Base-by-base conservation (phyloP, 305 asterid species). In the Fraxinus dipetala region DNA sequence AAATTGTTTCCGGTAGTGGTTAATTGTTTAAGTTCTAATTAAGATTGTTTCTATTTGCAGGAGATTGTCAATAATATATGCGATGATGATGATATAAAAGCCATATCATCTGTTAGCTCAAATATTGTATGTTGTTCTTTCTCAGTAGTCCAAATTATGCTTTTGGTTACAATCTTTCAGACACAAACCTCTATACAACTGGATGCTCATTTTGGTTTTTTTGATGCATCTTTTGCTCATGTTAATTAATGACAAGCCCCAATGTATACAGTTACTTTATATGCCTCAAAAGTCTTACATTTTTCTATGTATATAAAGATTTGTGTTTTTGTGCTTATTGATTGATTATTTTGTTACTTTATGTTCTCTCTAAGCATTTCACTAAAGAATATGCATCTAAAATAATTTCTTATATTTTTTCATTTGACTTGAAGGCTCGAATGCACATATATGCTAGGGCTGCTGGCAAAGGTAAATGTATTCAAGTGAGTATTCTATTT, bases 31-130 rank as follows among this genome's bases (percentile, higher is more conserved):
- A 69, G 72, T 65, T 38, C 75, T 76, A 84, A 84, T 43, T 59
- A 73, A 5, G 20, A 43, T 14, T 43, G 31, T 35, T 69, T 79
- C 36, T 45, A 36, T 61, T 72, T 83, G 81, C 81, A 89, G 91
- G 90, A 85, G 67, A 89, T 87, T 77, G 80, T 85, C 77, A 45
- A 84, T 74, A 72, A 72, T 80, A 87, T 87, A 38, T 89, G 90
- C 78, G 91, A 85, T 9, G 88, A 87, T 6, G 89, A 89, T 65
- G 88, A 89, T 83, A 82, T 89, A 78, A 82, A 83, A 84, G 91
- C 90, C 75, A 80, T 89, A 79, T 87, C 88, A 81, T 76, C 85
- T 65, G 78, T 86, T 80, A 86, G 83, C 69, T 84, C 91, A 85
- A 77, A 84, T 34, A 40, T 32, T 59, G 90, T 89, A 77, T 84